Conservation (phyloP, 179 eudicot genomes). For the Corrigiola litoralis region DNA sequence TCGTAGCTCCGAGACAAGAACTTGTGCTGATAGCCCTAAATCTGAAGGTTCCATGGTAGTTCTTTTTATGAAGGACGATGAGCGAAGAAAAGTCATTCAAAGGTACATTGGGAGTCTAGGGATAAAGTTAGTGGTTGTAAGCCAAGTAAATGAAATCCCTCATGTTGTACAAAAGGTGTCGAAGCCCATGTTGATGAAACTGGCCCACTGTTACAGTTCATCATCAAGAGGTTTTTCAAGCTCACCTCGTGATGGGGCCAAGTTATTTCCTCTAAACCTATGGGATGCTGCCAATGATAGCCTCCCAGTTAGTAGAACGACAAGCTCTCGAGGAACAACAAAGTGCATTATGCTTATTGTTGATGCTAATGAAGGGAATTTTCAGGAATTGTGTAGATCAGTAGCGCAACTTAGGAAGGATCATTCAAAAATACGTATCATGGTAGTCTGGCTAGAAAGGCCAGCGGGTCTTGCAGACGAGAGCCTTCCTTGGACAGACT, state of each 20-base stretch:
- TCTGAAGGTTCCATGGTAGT: slow-evolving; percentile 42
- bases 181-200: background rate
- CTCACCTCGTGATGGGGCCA: slow-evolving; percentile 17
- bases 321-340: slow-evolving; percentile 7
- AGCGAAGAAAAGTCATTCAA: slow-evolving; percentile 33
- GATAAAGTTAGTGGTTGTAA: slow-evolving; percentile 37
- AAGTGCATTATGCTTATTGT: slow-evolving; percentile 51
- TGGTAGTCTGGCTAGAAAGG: slow-evolving; percentile 69
- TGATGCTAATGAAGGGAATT: slow-evolving; percentile 50
- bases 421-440: slow-evolving; percentile 23
- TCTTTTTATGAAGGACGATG: slow-evolving; percentile 47
- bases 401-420: slow-evolving; percentile 64
- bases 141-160: slow-evolving; percentile 37
- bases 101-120: slow-evolving; percentile 53
- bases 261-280: slow-evolving; percentile 43
- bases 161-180: slow-evolving; percentile 30
- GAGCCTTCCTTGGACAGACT: slow-evolving; percentile 46
- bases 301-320: slow-evolving; percentile 16
- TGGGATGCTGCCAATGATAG: slow-evolving; percentile 41
- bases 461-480: slow-evolving; percentile 46
- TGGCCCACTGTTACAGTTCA: slow-evolving; percentile 21
- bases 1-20: slow-evolving; percentile 22
- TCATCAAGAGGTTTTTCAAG: slow-evolving; percentile 22
- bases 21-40: slow-evolving; percentile 33
- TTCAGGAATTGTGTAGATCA: slow-evolving; percentile 39